A percentile compares a stretch with the other conserved stretches of the same genome.
Conservation (phyloP, 345 rosid genomes). For the Toxicodendron radicans region DNA sequence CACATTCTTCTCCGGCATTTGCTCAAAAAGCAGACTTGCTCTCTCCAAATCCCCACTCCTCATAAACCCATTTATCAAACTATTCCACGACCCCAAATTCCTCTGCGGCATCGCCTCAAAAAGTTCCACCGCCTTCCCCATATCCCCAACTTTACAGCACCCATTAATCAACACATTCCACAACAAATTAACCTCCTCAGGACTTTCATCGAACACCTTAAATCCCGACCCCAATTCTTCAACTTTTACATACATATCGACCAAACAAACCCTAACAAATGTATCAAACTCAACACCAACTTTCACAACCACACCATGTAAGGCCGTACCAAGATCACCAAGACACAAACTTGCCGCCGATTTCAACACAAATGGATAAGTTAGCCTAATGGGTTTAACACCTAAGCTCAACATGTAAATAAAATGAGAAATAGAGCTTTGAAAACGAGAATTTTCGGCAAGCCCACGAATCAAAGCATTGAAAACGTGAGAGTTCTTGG, state of each 20-base stretch:
- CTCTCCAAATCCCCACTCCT: constrained; percentile 35
- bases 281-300: constrained; percentile 40
- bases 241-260: constrained; percentile 53
- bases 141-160: constrained; percentile 43
- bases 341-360: constrained; percentile 37
- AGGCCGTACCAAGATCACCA: constrained; percentile 33
- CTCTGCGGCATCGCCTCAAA: constrained; percentile 51
- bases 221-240: constrained; percentile 28
- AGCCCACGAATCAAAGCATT: constrained; percentile 62
- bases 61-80: constrained; percentile 61
- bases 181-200: constrained; percentile 41
- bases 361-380: constrained; percentile 55
- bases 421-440: constrained; percentile 43
- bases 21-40: constrained; percentile 44
- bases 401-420: constrained; percentile 44
- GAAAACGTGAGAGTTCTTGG: constrained; percentile 48
- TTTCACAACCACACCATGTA: constrained; percentile 47
- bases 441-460: constrained; percentile 34
- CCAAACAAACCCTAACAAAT: constrained; percentile 50
- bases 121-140: constrained; percentile 48
- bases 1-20: constrained; percentile 50
- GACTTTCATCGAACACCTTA: constrained; percentile 68
- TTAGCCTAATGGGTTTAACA: constrained; percentile 49
- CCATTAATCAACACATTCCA: constrained; percentile 72
- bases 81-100: constrained; percentile 52